Percentiles rank a stretch among this genome's conserved stretches.
phyloP scores from a whole-genome alignment of 1,284 basidiomycete genomes.

The Trametes sp. region DNA sequence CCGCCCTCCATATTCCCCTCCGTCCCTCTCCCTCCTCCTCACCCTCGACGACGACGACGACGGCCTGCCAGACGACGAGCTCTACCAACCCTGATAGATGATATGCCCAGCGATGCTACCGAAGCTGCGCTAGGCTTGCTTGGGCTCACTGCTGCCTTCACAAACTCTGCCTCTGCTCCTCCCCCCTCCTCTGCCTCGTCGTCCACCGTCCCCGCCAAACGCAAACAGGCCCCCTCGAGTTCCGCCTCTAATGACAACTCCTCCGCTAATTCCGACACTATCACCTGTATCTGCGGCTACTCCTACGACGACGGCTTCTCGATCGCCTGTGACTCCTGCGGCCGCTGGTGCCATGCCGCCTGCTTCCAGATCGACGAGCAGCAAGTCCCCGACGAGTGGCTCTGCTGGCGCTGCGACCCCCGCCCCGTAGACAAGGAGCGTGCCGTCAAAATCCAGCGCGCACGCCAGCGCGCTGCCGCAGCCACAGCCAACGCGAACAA shows the following conservation, averaged over 20 bases:
- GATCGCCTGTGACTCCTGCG: slow-evolving; percentile 91
- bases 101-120: slow-evolving; percentile 57
- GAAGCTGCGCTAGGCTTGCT: slow-evolving; percentile 59
- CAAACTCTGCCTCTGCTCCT: neutral
- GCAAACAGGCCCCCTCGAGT: slow-evolving; percentile 42
- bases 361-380: slow-evolving; percentile 81
- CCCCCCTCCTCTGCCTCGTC: slow-evolving; percentile 40
- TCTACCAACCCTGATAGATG: slow-evolving; percentile 16
- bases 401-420: slow-evolving; percentile 68
- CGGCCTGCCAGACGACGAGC: slow-evolving; percentile 3
- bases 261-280: slow-evolving; percentile 47
- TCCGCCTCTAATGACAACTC: slow-evolving; percentile 23
- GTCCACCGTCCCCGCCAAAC: slow-evolving; percentile 51
- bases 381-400: slow-evolving; percentile 79
- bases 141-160: slow-evolving; percentile 44
- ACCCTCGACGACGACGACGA: slow-evolving; percentile 6
- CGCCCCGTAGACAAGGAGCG: slow-evolving; percentile 54
- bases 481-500: slow-evolving; percentile 34
- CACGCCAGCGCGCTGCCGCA: slow-evolving; percentile 40
- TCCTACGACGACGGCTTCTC: slow-evolving; percentile 90
- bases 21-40: neutral
- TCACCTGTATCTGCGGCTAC: slow-evolving; percentile 78
- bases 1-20: neutral
- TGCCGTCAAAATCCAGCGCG: slow-evolving; percentile 55
- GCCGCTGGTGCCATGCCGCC: slow-evolving; percentile 90